Evolutionary conservation across 257 asterid species (phyloP).

Genomic region (Dorcoceras hygrometricum): DNA sequence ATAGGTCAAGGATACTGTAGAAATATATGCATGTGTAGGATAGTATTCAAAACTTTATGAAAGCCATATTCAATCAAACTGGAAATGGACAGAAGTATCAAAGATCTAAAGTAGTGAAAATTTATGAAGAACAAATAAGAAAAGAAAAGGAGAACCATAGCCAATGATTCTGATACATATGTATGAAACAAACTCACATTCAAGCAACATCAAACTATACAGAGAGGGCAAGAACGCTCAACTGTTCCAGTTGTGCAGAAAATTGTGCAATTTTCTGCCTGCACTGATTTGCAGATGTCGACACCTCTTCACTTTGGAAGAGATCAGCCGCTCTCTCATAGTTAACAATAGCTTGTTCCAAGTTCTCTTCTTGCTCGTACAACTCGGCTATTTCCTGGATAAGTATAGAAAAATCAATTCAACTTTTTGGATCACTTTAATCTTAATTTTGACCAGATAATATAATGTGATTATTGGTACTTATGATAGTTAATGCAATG

Average conservation of each 20-base stretch:
- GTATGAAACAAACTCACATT: background rate
- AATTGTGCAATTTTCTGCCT: conserved; percentile 83
- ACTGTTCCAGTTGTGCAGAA: conserved; percentile 90
- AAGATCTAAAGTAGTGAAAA: conserved; percentile 6
- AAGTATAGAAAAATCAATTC: conserved; percentile 8
- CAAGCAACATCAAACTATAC: background rate
- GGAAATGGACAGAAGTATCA: background rate
- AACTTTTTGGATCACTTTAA: conserved; percentile 2
- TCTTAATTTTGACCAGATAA: conserved; percentile 17
- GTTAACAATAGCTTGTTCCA: conserved; percentile 70
- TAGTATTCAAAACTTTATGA: background rate
- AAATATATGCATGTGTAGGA: conserved; percentile 9
- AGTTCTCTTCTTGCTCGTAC: conserved; percentile 73
- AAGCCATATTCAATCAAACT: background rate
- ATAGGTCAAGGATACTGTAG: conserved; percentile 6
- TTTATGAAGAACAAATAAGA: background rate
- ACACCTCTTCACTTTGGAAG: conserved; percentile 80
- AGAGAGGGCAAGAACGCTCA: conserved; percentile 30
- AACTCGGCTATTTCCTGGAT: conserved; percentile 89
- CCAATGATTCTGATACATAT: conserved; percentile 6
- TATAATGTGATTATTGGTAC: conserved; percentile 11
- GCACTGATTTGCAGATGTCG: conserved; percentile 89
- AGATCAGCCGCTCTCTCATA: conserved; percentile 87
- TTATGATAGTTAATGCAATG: background rate
- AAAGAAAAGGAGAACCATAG: background rate